Conservation (phyloP, 2,329 filamentous ascomycete genomes). For the Beauveria asiatica region DNA sequence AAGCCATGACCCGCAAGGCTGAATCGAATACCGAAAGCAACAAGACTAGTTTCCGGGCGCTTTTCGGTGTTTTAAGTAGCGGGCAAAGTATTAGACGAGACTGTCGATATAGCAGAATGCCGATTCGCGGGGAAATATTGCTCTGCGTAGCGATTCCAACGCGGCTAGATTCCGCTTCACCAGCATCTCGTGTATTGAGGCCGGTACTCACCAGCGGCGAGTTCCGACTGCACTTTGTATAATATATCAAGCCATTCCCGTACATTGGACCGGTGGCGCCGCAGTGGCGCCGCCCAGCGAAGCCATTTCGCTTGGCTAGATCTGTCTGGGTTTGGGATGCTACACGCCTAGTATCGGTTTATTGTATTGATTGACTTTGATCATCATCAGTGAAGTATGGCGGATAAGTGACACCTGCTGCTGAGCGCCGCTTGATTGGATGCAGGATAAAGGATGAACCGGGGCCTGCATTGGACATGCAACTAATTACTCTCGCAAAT, state of each 20-base stretch:
- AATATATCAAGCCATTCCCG: neutral
- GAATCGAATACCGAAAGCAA: constrained; percentile 1
- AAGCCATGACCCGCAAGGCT: neutral
- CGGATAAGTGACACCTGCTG: too few relatives aligned
- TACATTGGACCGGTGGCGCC: neutral
- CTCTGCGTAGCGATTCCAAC: neutral
- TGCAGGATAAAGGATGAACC: too few relatives aligned
- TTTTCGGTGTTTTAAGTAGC: neutral
- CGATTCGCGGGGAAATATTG: neutral
- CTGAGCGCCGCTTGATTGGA: too few relatives aligned
- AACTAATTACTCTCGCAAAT: too few relatives aligned
- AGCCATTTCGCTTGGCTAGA: constrained; percentile 1
- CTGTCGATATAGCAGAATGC: neutral
- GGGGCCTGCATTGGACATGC: neutral
- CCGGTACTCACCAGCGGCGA: neutral
- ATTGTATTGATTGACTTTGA: neutral
- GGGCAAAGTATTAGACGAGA: neutral
- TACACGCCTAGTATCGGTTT: neutral
- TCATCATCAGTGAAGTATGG: too few relatives aligned
- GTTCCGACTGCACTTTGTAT: neutral
- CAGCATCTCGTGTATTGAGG: neutral
- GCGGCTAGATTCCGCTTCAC: neutral
- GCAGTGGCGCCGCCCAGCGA: neutral
- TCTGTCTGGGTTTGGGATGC: neutral
- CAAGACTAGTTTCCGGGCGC: neutral